Evolutionary conservation across 495 filamentous ascomycete genomes (phyloP).

Genomic region (Trypethelium eluteriae): DNA sequence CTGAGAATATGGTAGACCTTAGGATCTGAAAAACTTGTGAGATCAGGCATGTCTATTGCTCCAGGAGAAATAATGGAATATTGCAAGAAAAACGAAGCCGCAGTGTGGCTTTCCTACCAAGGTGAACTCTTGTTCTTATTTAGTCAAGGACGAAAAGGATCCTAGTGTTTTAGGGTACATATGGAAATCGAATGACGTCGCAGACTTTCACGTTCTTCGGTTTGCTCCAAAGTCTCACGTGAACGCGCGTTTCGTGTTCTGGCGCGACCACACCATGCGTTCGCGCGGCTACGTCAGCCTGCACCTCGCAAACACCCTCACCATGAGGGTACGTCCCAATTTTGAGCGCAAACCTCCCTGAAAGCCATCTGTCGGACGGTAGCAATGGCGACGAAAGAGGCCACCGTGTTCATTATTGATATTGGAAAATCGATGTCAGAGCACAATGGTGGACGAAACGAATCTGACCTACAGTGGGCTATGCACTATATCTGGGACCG

Average conservation of each 20-base stretch:
- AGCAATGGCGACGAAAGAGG: constrained; percentile 86
- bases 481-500: constrained; percentile 97
- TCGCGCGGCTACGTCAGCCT: background rate
- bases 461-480: constrained; percentile 80
- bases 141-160: too few species aligned
- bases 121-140: too few species aligned
- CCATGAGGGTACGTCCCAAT: background rate
- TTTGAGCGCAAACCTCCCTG: background rate
- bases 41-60: constrained; percentile 37
- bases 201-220: background rate
- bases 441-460: constrained; percentile 59
- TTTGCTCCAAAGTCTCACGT: background rate
- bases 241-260: background rate
- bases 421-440: constrained; percentile 76
- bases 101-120: too few species aligned
- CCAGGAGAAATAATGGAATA: background rate
- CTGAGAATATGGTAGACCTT: constrained; percentile 72
- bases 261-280: background rate
- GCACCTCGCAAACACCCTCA: background rate
- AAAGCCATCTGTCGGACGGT: background rate
- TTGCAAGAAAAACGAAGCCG: background rate
- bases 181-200: background rate
- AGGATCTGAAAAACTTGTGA: constrained; percentile 47
- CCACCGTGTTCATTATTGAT: constrained; percentile 86
- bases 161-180: too few species aligned